phyloP scores from a whole-genome alignment of 1,284 basidiomycete genomes.

The Grifola frondosa region DNA sequence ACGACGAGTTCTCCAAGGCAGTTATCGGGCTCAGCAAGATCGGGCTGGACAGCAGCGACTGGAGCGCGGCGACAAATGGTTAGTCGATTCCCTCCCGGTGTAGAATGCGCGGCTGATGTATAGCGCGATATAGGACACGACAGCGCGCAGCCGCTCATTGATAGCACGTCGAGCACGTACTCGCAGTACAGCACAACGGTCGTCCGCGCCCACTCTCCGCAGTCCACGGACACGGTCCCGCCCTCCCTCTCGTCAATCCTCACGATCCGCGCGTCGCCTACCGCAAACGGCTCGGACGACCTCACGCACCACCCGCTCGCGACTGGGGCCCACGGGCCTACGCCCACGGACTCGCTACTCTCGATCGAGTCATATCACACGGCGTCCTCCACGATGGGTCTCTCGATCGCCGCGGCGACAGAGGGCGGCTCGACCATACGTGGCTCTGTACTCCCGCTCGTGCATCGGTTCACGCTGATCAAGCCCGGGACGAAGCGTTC shows the following conservation, averaged over 20 bases:
- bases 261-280: constrained; percentile 59
- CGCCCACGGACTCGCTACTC: constrained; percentile 46
- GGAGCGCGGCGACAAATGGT: constrained; percentile 45
- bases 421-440: constrained; percentile 70
- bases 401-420: constrained; percentile 65
- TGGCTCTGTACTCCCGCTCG: constrained; percentile 46
- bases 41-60: constrained; percentile 49
- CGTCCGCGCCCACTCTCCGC: constrained; percentile 46
- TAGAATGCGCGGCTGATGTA: not conserved
- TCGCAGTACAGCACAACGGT: constrained; percentile 72
- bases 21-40: constrained; percentile 56
- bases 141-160: constrained; percentile 59
- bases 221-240: constrained; percentile 42
- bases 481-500: constrained; percentile 66
- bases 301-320: constrained; percentile 22
- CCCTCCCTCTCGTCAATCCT: constrained; percentile 71
- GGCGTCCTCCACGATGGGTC: constrained; percentile 49
- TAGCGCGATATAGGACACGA: constrained; percentile 38
- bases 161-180: constrained; percentile 41
- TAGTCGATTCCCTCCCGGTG: constrained; percentile 17
- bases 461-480: constrained; percentile 85
- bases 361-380: constrained; percentile 73
- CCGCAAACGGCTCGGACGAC: constrained; percentile 41
- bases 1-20: constrained; percentile 71
- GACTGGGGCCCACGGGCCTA: constrained; percentile 24